Evolutionary conservation across 495 filamentous ascomycete species (phyloP).

Genomic region (Hypoxylon fuscum): DNA sequence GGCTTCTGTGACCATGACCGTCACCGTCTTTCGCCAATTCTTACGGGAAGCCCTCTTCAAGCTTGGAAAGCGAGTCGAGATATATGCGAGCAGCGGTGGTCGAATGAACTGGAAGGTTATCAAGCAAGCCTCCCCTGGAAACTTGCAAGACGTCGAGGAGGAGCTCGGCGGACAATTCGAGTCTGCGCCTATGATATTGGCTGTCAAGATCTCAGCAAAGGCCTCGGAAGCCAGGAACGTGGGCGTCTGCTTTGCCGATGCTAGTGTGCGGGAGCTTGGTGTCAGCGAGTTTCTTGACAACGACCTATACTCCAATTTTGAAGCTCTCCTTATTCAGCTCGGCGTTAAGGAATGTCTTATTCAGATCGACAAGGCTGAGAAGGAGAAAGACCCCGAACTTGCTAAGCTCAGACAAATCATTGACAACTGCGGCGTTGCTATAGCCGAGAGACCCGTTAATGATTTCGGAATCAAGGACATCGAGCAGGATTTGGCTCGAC

Average conservation of each 20-base stretch:
- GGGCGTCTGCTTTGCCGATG: conserved; percentile 98
- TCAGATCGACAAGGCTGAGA: conserved; percentile 70
- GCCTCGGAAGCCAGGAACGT: conserved; percentile 86
- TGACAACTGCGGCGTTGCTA: conserved; percentile 88
- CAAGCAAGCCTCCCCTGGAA: conserved; percentile 94
- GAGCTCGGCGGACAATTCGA: conserved; percentile 90
- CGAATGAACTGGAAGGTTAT: conserved; percentile 89
- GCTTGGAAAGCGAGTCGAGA: conserved; percentile 88
- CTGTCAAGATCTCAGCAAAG: conserved; percentile 90
- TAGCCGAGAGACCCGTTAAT: conserved; percentile 75
- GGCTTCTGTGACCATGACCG: conserved; percentile 90
- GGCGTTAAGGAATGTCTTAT: conserved; percentile 94
- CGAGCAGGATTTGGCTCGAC: conserved; percentile 88
- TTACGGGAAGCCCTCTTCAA: conserved; percentile 92
- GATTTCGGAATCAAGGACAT: conserved; percentile 95
- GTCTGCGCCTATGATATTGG: conserved; percentile 89
- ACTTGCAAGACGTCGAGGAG: conserved; percentile 96
- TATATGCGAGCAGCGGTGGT: conserved; percentile 77
- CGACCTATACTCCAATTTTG: conserved; percentile 97
- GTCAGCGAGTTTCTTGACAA: conserved; percentile 99
- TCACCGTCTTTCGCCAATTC: conserved; percentile 95
- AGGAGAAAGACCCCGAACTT: conserved; percentile 87
- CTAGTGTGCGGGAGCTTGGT: conserved; percentile 92
- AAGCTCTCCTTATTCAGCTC: conserved; percentile 93
- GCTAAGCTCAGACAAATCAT: conserved; percentile 87